These are phyloP conservation scores for Rhynchosporium secalis DNA, from an alignment of 2,329 filamentous ascomycete genomes.

Conservation along the genomic window DNA sequence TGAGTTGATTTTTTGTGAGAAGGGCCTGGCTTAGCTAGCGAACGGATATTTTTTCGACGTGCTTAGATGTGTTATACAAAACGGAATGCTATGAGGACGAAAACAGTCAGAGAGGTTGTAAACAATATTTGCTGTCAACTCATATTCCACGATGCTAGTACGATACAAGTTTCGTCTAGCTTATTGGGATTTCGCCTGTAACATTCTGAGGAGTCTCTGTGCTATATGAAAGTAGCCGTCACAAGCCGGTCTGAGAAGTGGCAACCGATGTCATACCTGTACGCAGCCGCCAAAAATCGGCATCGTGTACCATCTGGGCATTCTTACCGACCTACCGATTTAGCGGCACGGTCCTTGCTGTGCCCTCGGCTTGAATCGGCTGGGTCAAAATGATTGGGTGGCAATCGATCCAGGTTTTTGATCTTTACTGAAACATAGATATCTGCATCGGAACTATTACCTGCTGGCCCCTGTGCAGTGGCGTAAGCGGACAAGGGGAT, in stretches of 20 bases:
- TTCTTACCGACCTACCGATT: neutral
- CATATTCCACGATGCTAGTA: neutral
- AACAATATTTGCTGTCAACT: neutral
- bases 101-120: neutral
- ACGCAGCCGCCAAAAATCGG: neutral
- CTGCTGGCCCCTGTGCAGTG: neutral
- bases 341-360: conserved; percentile 9
- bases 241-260: neutral
- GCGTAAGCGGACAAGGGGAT: neutral
- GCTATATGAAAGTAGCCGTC: neutral
- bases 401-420: neutral
- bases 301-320: neutral
- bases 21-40: neutral
- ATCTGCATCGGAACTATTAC: conserved; percentile 10
- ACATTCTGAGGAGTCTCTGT: neutral
- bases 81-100: neutral
- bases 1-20: neutral
- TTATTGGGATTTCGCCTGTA: neutral
- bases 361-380: neutral
- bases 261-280: neutral
- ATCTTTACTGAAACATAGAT: conserved; percentile 8
- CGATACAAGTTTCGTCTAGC: conserved; percentile 1
- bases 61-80: neutral
- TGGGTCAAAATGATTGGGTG: neutral
- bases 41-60: neutral